A percentile compares a stretch with the other conserved stretches of the same genome.
Evolutionary conservation across 2,329 filamentous ascomycete species (phyloP).

Genomic region (Trichoderma atrobrunneum): DNA sequence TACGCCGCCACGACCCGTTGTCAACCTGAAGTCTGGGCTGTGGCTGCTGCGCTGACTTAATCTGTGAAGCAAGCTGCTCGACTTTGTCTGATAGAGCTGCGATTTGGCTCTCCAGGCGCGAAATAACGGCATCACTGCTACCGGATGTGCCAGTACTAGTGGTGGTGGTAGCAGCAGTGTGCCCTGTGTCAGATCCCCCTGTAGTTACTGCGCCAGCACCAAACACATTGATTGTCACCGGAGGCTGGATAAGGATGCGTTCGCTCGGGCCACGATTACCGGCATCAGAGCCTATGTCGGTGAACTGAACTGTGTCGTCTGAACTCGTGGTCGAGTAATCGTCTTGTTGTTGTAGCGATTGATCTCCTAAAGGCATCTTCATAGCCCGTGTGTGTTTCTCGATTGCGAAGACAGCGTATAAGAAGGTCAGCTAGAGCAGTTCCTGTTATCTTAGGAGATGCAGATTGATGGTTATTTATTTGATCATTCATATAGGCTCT

Average conservation of each 20-base stretch:
- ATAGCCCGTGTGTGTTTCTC: not conserved
- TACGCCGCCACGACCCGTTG: not conserved
- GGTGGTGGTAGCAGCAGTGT: not conserved
- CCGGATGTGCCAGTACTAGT: not conserved
- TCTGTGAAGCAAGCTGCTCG: not conserved
- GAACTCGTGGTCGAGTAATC: not conserved
- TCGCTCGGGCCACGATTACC: not conserved
- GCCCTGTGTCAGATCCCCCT: not conserved
- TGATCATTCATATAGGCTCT: not conserved
- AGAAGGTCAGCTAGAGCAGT: not conserved
- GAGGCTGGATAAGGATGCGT: not conserved
- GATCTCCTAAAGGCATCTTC: not conserved
- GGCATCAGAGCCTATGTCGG: not conserved
- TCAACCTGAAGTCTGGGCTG: not conserved
- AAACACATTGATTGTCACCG: not conserved
- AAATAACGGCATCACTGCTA: not conserved
- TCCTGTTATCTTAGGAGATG: not conserved
- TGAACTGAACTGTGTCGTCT: not conserved
- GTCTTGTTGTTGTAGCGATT: not conserved
- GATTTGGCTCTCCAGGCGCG: not conserved
- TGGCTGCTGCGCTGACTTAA: not conserved
- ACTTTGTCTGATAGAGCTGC: not conserved
- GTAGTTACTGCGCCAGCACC: not conserved
- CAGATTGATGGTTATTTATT: not conserved
- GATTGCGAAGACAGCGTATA: not conserved